Evolutionary conservation across 129 eudicot genomes (phyloP), one percentile per base, ranked within the genome.

Genomic region (Oenanthe sinensis): DNA sequence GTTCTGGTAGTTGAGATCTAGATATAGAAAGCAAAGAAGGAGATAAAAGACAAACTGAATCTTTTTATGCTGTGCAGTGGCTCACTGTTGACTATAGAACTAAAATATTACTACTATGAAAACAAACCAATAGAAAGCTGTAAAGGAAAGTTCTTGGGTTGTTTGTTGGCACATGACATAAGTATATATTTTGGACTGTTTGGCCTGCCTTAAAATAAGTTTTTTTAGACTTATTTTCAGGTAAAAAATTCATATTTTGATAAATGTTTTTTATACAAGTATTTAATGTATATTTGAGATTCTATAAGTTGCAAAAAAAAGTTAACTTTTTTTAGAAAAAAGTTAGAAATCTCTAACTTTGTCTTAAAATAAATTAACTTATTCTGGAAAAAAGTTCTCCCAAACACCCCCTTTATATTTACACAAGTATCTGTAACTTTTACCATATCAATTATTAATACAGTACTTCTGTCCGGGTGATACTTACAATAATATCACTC

Each of bases 11-110:
- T 7, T 73, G 76, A 73, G 76, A 73, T 73, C 39, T 22, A 73
- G 76, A 72, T 16, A 44, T 36, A 72, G 54, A 72, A 73, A 73
- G 58, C 16, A 50, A 50, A 73, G 17, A 26, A 71, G 49, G 33
- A 73, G 55, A 44, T 73, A 4, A 11, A 37, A 43, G 54, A 73
- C 28, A 43, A 73, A 44, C 76, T 73, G 76, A 73, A 73, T 73
- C 76, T 73, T 44, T 43, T 2, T 60, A 60, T 60, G 15, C 68
- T 60, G 13, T n/a, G 68, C 68, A 58, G 26, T 2, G 30, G 33
- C 68, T n/a, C 68, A n/a, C 6, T n/a, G 15, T 24, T 60, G 68
- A 60, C 68, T 60, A 24, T n/a, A 60, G 33, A 58, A 58, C 65
- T 58, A 58, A 2, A 58, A 58, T 58, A 58, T n/a, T 58, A n/a